These are phyloP conservation scores for Ehretia macrophylla DNA, from an alignment of 257 asterid genomes.

Conservation along the genomic window DNA sequence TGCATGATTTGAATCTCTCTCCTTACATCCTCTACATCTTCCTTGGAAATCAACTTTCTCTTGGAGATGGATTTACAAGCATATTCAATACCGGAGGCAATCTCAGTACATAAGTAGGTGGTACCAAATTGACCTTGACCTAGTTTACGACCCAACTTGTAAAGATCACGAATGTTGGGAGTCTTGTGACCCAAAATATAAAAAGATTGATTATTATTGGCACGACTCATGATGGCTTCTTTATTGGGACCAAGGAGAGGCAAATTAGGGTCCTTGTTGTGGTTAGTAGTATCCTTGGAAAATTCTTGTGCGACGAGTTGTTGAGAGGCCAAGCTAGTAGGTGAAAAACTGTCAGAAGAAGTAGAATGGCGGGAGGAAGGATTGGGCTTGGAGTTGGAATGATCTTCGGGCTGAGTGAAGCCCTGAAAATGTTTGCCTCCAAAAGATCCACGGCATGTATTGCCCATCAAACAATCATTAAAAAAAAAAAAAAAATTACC, in stretches of 20 bases:
- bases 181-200: conserved; percentile 75
- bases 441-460: conserved; percentile 95
- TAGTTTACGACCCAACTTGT: conserved; percentile 69
- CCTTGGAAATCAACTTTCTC: conserved; percentile 80
- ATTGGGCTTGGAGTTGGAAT: conserved; percentile 38
- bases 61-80: conserved; percentile 91
- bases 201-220: conserved; percentile 47
- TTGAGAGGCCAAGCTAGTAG: conserved; percentile 34
- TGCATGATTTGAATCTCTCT: conserved; percentile 99
- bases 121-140: conserved; percentile 96
- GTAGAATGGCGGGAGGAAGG: conserved; percentile 34
- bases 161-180: conserved; percentile 69
- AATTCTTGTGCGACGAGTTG: conserved; percentile 39
- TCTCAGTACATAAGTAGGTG: conserved; percentile 70
- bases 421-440: conserved; percentile 60
- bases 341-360: conserved; percentile 39
- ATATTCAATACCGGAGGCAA: conserved; percentile 48
- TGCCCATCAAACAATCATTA: conserved; percentile 95
- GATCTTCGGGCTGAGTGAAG: conserved; percentile 53
- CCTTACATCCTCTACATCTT: conserved; percentile 84
- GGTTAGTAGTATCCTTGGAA: conserved; percentile 31
- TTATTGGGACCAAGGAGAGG: conserved; percentile 37
- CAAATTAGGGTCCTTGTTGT: conserved; percentile 25
- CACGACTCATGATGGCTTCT: conserved; percentile 60
- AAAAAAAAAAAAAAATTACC: conserved; percentile 28